A percentile compares a stretch with the other conserved stretches of the same genome.
phyloP scores from a whole-genome alignment of 2,329 filamentous ascomycete genomes.

The Xylariaceae sp. region DNA sequence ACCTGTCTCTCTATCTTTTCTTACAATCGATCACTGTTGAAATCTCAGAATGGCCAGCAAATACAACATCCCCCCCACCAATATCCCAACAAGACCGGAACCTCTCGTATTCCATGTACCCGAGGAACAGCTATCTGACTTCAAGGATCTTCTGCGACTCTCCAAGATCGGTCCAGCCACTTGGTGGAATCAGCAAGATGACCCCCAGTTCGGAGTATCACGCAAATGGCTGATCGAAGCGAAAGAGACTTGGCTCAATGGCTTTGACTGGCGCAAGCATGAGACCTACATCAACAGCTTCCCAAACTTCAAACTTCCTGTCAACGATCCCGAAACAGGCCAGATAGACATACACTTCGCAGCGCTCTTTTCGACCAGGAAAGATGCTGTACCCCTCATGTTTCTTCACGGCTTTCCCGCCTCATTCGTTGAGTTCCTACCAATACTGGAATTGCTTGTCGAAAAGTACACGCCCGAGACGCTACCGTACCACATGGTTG shows the following conservation, averaged over 20 bases:
- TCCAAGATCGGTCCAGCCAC: constrained; percentile 6
- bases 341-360: constrained; percentile 2
- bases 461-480: constrained; percentile 7
- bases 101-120: no score
- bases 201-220: constrained; percentile 1
- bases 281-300: constrained; percentile 11
- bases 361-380: constrained; percentile 6
- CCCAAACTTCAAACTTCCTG: constrained; percentile 8
- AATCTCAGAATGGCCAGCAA: no score
- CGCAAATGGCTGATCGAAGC: constrained; percentile 17
- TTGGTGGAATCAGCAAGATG: constrained; percentile 7
- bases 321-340: neutral
- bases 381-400: constrained; percentile 10
- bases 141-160: no score
- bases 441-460: neutral
- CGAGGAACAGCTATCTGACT: no score
- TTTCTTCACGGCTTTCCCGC: constrained; percentile 8
- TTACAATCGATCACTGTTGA: no score
- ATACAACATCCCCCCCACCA: no score
- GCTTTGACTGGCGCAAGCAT: constrained; percentile 13
- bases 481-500: constrained; percentile 10
- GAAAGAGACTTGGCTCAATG: constrained; percentile 12
- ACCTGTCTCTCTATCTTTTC: no score
- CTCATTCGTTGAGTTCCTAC: constrained; percentile 8
- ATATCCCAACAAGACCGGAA: no score